A percentile compares a stretch with the other conserved stretches of the same genome.
Evolutionary conservation across 768 basidiomycete genomes (phyloP).

Genomic region (Suillus subalutaceus): DNA sequence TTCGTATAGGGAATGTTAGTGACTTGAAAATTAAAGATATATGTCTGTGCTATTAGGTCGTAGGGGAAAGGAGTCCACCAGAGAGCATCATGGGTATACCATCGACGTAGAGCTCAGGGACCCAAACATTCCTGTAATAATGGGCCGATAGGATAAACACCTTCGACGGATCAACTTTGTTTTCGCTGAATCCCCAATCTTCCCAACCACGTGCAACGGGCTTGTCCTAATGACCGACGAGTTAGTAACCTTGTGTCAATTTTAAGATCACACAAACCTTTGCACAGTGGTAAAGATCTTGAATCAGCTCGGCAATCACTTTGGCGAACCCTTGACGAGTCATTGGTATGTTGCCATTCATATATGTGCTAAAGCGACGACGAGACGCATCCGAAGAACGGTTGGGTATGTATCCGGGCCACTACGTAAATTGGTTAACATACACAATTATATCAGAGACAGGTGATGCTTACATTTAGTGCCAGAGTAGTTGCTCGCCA

Average conservation of each 20-base stretch:
- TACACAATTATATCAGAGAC: not conserved
- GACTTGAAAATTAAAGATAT: not conserved
- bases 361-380: constrained; percentile 18
- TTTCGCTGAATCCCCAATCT: constrained; percentile 22
- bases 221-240: not conserved
- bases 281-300: not conserved
- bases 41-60: too few species aligned
- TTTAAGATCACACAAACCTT: not conserved
- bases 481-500: constrained; percentile 25
- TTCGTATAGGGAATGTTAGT: not conserved
- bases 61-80: not conserved
- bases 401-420: constrained; percentile 25
- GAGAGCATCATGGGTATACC: constrained; percentile 14
- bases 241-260: not conserved
- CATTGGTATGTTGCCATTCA: constrained; percentile 1
- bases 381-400: constrained; percentile 12
- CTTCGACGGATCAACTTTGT: constrained; percentile 21
- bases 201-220: constrained; percentile 14
- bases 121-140: constrained; percentile 31
- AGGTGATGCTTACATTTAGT: constrained; percentile 20
- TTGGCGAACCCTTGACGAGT: constrained; percentile 24
- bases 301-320: constrained; percentile 1
- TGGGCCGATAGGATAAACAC: constrained; percentile 27
- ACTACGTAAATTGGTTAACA: constrained; percentile 14
- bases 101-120: constrained; percentile 33